phyloP scores from a whole-genome alignment of 1,139 yeast genomes.

The Chernovozyma sophiae-reginae region DNA sequence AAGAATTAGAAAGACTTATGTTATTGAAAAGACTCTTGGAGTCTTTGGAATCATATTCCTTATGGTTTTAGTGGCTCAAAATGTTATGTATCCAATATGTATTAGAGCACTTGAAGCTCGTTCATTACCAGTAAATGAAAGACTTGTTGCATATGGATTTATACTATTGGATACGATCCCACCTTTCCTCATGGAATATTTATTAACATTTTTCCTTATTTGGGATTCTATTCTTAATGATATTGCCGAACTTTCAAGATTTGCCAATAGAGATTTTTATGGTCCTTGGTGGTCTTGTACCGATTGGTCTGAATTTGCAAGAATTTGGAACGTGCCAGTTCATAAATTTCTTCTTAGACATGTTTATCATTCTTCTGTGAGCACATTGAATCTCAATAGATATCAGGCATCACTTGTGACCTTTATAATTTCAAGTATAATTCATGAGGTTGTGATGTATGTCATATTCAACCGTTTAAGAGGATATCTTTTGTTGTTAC shows the following conservation, averaged over 20 bases:
- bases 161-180: constrained; percentile 75
- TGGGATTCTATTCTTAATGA: constrained; percentile 93
- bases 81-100: constrained; percentile 72
- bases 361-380: constrained; percentile 87
- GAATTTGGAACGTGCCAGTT: constrained; percentile 96
- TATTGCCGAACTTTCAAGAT: constrained; percentile 79
- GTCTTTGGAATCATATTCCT: constrained; percentile 81
- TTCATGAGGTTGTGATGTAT: constrained; percentile 92
- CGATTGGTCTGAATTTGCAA: constrained; percentile 89
- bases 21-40: constrained; percentile 68
- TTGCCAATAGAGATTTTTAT: constrained; percentile 88
- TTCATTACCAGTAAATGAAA: constrained; percentile 40
- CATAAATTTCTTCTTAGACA: constrained; percentile 86
- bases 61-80: constrained; percentile 81
- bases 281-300: constrained; percentile 98
- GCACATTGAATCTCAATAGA: constrained; percentile 66
- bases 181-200: constrained; percentile 68
- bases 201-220: constrained; percentile 78
- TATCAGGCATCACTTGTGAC: constrained; percentile 72
- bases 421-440: constrained; percentile 71
- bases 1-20: constrained; percentile 64
- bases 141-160: constrained; percentile 51
- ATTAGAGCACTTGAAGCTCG: constrained; percentile 53
- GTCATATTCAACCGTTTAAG: constrained; percentile 76
- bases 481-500: constrained; percentile 74